phyloP scores from a whole-genome alignment of 352 stramenopile species.

The Pythium rishiriense region DNA sequence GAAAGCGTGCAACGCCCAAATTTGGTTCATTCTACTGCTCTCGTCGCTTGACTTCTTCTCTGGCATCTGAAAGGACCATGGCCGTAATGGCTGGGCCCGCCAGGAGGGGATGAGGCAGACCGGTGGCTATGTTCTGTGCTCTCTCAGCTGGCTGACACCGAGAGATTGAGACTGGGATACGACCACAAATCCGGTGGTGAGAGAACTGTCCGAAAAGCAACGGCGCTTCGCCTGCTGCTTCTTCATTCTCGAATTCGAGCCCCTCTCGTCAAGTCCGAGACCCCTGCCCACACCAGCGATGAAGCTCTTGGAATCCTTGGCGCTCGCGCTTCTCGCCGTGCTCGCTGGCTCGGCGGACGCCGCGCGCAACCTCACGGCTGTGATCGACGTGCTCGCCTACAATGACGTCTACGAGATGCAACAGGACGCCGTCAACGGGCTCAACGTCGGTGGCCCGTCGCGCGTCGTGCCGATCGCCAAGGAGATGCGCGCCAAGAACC shows the following conservation, averaged over 20 bases:
- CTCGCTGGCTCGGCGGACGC: slow-evolving; percentile 23
- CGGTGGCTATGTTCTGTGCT: no score
- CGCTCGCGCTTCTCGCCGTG: slow-evolving; percentile 25
- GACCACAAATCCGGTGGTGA: not conserved
- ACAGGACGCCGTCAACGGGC: slow-evolving; percentile 55
- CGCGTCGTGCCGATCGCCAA: slow-evolving; percentile 66
- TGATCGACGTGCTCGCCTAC: slow-evolving; percentile 70
- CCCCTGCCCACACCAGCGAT: slow-evolving; percentile 17
- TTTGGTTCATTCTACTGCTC: no score
- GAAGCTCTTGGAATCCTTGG: slow-evolving; percentile 34
- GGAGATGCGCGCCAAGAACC: slow-evolving; percentile 53
- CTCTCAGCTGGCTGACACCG: not conserved
- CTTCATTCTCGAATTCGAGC: not conserved
- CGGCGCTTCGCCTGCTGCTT: not conserved
- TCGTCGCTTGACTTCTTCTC: no score
- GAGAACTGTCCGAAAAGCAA: not conserved
- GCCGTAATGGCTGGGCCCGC: not conserved
- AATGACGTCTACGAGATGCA: slow-evolving; percentile 84
- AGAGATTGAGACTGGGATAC: not conserved
- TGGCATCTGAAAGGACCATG: no score
- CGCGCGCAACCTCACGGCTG: slow-evolving; percentile 45
- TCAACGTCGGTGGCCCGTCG: slow-evolving; percentile 70
- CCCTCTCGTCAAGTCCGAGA: not conserved
- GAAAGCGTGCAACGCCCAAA: no score
- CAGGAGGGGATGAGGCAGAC: not conserved